phyloP scores from a whole-genome alignment of 352 stramenopile species.

The Globisporangium solare region DNA sequence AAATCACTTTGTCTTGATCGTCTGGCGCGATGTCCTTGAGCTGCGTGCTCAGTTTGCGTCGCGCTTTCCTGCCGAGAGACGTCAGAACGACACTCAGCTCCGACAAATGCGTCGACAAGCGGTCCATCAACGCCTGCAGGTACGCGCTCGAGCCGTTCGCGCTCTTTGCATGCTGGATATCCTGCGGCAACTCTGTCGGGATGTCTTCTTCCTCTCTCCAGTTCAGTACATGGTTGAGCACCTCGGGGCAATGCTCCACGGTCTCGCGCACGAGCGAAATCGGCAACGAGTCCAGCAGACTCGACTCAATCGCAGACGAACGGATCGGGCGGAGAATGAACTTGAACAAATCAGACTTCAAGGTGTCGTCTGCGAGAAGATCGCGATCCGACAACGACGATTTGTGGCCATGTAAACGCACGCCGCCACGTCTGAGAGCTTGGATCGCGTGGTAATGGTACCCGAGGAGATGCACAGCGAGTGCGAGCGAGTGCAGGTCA shows the following conservation, averaged over 20 bases:
- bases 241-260: slow-evolving; percentile 69
- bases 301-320: slow-evolving; percentile 77
- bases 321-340: slow-evolving; percentile 73
- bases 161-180: slow-evolving; percentile 21
- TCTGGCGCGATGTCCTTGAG: neutral
- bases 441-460: slow-evolving; percentile 44
- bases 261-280: slow-evolving; percentile 75
- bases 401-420: slow-evolving; percentile 4
- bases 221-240: slow-evolving; percentile 72
- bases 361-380: slow-evolving; percentile 35
- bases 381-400: slow-evolving; percentile 10
- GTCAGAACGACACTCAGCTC: slow-evolving; percentile 24
- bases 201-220: slow-evolving; percentile 72
- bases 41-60: slow-evolving; percentile 12
- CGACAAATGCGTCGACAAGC: slow-evolving; percentile 19
- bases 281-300: slow-evolving; percentile 63
- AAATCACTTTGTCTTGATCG: slow-evolving; percentile 18
- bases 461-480: slow-evolving; percentile 54
- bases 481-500: slow-evolving; percentile 46
- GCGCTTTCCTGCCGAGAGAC: slow-evolving; percentile 17
- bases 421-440: slow-evolving; percentile 8
- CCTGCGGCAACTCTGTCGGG: slow-evolving; percentile 34
- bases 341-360: slow-evolving; percentile 70
- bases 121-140: slow-evolving; percentile 22
- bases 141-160: slow-evolving; percentile 22